phyloP scores from a whole-genome alignment of 164 flowering plant genomes.

The Litsea cubeba region DNA sequence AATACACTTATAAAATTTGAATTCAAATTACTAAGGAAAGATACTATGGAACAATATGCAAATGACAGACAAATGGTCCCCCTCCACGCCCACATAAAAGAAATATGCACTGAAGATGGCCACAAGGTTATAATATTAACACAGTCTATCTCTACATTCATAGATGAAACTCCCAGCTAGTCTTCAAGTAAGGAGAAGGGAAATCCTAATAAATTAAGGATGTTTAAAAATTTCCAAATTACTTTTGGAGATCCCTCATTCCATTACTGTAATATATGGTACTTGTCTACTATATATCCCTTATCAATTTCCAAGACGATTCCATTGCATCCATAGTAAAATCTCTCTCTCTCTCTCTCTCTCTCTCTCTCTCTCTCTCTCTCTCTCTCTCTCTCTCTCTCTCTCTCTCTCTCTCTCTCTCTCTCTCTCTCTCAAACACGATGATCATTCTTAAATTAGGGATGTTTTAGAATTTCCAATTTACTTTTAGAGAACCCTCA shows the following conservation, averaged over 20 bases:
- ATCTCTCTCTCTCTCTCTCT: too few relatives aligned
- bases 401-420: too few relatives aligned
- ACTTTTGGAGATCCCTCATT: background rate
- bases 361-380: too few relatives aligned
- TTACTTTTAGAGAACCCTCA: background rate
- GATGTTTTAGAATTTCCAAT: background rate
- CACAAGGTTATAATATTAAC: background rate
- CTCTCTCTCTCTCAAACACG: too few relatives aligned
- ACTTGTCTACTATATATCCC: background rate
- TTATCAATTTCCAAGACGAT: background rate
- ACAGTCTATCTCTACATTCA: background rate
- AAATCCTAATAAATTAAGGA: background rate
- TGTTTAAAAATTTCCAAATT: background rate
- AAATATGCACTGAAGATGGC: background rate
- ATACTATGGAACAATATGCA: too few relatives aligned
- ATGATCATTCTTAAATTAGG: background rate
- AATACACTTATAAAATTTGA: too few relatives aligned
- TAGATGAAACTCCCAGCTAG: background rate
- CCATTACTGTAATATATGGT: background rate
- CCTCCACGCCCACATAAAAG: too few relatives aligned
- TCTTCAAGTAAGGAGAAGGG: background rate
- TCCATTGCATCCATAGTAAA: too few relatives aligned
- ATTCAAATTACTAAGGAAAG: too few relatives aligned
- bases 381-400: too few relatives aligned
- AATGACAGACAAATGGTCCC: too few relatives aligned